Conservation (phyloP, 192 early-diverging fungal genomes). For the Coemansia asiatica region DNA sequence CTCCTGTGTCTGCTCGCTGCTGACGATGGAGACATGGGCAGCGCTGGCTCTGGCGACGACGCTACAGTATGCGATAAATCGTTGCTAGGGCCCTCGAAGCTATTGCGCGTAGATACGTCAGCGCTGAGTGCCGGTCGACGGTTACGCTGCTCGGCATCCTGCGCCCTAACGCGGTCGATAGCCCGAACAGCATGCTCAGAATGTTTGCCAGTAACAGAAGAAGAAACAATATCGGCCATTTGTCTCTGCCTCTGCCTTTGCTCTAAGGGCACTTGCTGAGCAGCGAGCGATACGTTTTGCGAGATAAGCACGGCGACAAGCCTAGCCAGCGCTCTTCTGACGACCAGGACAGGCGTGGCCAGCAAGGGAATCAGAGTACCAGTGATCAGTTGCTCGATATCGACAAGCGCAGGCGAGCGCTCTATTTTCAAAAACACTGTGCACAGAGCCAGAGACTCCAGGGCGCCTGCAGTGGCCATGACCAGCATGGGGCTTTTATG, state of each 20-base stretch:
- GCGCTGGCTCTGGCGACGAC: not conserved
- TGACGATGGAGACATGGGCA: not conserved
- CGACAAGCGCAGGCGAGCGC: slow-evolving; percentile 7
- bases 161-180: not conserved
- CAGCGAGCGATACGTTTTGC: slow-evolving; percentile 3
- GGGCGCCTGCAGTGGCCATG: slow-evolving; percentile 17
- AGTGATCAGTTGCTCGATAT: slow-evolving; percentile 23
- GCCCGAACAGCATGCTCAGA: not conserved
- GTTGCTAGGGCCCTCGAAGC: not conserved
- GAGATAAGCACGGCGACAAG: slow-evolving; percentile 37
- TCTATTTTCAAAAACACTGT: slow-evolving; percentile 17
- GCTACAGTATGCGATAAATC: not conserved
- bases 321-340: slow-evolving; percentile 30
- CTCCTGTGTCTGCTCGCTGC: not conserved
- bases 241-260: not conserved
- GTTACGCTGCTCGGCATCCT: not conserved
- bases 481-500: slow-evolving; percentile 68
- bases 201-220: not conserved
- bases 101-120: not conserved
- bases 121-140: not conserved
- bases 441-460: slow-evolving; percentile 26
- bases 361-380: slow-evolving; percentile 19
- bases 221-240: not conserved
- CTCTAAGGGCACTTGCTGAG: not conserved
- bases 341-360: slow-evolving; percentile 25